A percentile compares a stretch with the other conserved stretches of the same genome.
Evolutionary conservation across 805 yeast species (phyloP).

Genomic region (Saturnispora saitoi): DNA sequence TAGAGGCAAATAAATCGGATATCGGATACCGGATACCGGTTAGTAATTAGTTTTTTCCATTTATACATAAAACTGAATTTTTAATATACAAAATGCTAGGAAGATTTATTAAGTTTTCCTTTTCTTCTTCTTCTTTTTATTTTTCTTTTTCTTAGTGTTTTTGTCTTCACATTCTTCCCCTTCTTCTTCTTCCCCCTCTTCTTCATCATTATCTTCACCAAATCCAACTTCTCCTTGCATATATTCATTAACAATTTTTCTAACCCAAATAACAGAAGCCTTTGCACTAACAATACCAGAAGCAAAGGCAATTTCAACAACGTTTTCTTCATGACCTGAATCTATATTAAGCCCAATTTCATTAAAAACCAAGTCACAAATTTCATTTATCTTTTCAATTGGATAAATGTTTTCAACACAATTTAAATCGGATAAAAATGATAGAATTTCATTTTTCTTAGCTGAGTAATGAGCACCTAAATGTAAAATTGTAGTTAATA

Average conservation of each 20-base stretch:
- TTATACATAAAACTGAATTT: neutral
- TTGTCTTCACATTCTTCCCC: neutral
- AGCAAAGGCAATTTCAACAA: slow-evolving; percentile 8
- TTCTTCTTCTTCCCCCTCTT: neutral
- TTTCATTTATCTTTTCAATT: slow-evolving; percentile 10
- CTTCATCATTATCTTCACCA: slow-evolving; percentile 1
- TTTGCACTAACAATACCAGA: slow-evolving; percentile 5
- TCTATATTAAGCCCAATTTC: slow-evolving; percentile 8
- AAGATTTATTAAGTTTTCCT: slow-evolving; percentile 4
- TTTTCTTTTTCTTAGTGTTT: neutral
- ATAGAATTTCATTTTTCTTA: slow-evolving; percentile 16
- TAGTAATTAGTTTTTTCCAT: too few species aligned
- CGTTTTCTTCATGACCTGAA: slow-evolving; percentile 8
- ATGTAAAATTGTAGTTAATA: slow-evolving; percentile 15
- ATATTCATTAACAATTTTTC: slow-evolving; percentile 7
- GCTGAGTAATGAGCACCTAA: slow-evolving; percentile 16
- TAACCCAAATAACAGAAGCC: slow-evolving; percentile 2
- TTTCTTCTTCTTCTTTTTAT: slow-evolving; percentile 7
- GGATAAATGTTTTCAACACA: slow-evolving; percentile 13
- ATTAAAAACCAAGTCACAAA: slow-evolving; percentile 18
- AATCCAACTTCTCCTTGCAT: slow-evolving; percentile 34
- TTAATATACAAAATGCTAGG: neutral
- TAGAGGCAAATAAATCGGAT: neutral
- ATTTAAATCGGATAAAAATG: slow-evolving; percentile 20
- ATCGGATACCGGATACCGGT: too few species aligned